Evolutionary conservation across 2,329 filamentous ascomycete species (phyloP).

Genomic region (Nemania sp.): DNA sequence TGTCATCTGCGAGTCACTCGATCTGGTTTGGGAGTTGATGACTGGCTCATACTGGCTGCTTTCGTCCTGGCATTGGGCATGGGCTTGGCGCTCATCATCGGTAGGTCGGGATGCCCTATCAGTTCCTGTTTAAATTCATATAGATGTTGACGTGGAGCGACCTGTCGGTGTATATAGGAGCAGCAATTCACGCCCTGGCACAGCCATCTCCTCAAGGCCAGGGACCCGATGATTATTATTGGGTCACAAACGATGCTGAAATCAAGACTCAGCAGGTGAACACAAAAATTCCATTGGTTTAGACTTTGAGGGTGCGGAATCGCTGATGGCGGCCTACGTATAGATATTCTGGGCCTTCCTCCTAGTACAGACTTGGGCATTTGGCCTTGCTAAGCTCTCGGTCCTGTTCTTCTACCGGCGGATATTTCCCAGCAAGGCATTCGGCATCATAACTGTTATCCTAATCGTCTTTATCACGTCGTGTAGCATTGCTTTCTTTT

Average conservation of each 20-base stretch:
- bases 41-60: conserved; percentile 19
- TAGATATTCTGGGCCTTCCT: conserved; percentile 21
- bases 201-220: conserved; percentile 17
- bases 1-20: not conserved
- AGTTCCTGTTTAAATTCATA: not conserved
- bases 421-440: conserved; percentile 14
- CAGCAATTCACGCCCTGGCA: conserved; percentile 11
- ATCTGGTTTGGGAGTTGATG: conserved; percentile 1
- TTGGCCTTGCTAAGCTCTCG: conserved; percentile 21
- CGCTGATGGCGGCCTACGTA: too few relatives aligned
- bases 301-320: too few relatives aligned
- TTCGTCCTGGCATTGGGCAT: conserved; percentile 16
- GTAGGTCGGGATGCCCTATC: conserved; percentile 3
- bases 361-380: conserved; percentile 11
- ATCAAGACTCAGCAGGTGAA: conserved; percentile 21
- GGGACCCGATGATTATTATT: conserved; percentile 14
- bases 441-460: not conserved
- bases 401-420: conserved; percentile 21
- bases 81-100: conserved; percentile 20
- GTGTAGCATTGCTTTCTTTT: conserved; percentile 19
- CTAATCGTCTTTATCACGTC: conserved; percentile 8
- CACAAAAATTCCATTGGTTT: not conserved
- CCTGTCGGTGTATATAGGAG: conserved; percentile 14
- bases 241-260: conserved; percentile 17
- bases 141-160: not conserved